A percentile compares a stretch with the other conserved stretches of the same genome.
Conservation (phyloP, 345 rosid species). For the Syzygium aqueum region DNA sequence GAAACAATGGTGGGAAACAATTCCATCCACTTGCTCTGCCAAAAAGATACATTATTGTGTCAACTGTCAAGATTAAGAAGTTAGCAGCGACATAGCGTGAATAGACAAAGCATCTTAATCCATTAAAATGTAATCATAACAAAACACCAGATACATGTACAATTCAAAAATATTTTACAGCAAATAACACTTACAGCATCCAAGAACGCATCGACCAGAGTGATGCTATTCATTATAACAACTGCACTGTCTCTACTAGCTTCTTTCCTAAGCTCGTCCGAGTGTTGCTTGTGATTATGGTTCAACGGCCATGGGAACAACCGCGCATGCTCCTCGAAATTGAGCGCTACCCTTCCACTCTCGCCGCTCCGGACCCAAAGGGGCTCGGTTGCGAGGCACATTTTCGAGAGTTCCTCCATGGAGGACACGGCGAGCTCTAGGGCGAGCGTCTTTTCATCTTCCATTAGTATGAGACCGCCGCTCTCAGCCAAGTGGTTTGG, state of each 20-base stretch:
- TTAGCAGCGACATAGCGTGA: not conserved
- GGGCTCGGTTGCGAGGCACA: constrained; percentile 55
- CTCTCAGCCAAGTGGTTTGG: constrained; percentile 21
- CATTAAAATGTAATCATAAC: not conserved
- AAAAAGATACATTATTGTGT: not conserved
- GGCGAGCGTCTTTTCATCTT: constrained; percentile 60
- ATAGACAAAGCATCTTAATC: not conserved
- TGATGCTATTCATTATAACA: constrained; percentile 86
- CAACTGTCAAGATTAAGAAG: not conserved
- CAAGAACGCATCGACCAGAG: constrained; percentile 69
- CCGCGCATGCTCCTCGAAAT: constrained; percentile 53
- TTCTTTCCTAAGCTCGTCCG: constrained; percentile 45
- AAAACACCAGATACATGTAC: not conserved
- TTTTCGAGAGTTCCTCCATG: constrained; percentile 52
- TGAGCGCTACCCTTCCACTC: constrained; percentile 30
- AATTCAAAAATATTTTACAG: not conserved
- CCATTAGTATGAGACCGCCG: constrained; percentile 32
- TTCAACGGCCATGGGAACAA: constrained; percentile 56
- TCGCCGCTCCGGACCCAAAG: constrained; percentile 51
- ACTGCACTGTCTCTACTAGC: constrained; percentile 64
- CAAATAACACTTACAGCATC: constrained; percentile 47
- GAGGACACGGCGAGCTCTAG: constrained; percentile 67
- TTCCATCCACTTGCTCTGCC: constrained; percentile 80
- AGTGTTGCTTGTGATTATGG: constrained; percentile 15
- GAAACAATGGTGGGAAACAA: constrained; percentile 88